phyloP scores from a whole-genome alignment of 441 rosid species.

The Arabidopsis lyrata region DNA sequence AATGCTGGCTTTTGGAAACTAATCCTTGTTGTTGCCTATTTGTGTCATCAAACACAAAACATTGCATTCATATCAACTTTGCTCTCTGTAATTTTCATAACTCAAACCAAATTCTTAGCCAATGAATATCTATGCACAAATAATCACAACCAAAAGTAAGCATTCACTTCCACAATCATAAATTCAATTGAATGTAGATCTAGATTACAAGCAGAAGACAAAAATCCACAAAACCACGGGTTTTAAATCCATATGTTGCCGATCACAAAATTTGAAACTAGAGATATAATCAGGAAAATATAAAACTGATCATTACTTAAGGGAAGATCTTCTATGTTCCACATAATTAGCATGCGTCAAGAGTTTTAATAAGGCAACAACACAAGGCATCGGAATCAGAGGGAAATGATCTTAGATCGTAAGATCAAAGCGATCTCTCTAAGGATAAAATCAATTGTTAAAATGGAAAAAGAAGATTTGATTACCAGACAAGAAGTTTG shows the following conservation, averaged over 20 bases:
- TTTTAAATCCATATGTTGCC: background rate
- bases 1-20: conserved; percentile 50
- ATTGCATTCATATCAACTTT: conserved; percentile 2
- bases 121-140: background rate
- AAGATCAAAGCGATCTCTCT: conserved; percentile 25
- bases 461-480: conserved; percentile 5
- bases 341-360: conserved; percentile 1
- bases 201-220: background rate
- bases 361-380: background rate
- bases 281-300: background rate
- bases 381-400: background rate
- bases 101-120: conserved; percentile 8
- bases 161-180: conserved; percentile 1
- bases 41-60: conserved; percentile 11
- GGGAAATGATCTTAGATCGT: conserved; percentile 11
- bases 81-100: conserved; percentile 23
- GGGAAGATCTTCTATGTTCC: background rate
- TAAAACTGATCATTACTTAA: no score
- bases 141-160: background rate
- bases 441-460: background rate
- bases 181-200: conserved; percentile 11
- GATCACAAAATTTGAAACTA: conserved; percentile 3
- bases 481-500: conserved; percentile 38
- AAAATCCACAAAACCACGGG: background rate
- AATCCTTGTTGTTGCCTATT: conserved; percentile 56